A percentile compares a stretch with the other conserved stretches of the same genome.
Evolutionary conservation across 306 rosid genomes (phyloP).

Genomic region (Vicia villosa): DNA sequence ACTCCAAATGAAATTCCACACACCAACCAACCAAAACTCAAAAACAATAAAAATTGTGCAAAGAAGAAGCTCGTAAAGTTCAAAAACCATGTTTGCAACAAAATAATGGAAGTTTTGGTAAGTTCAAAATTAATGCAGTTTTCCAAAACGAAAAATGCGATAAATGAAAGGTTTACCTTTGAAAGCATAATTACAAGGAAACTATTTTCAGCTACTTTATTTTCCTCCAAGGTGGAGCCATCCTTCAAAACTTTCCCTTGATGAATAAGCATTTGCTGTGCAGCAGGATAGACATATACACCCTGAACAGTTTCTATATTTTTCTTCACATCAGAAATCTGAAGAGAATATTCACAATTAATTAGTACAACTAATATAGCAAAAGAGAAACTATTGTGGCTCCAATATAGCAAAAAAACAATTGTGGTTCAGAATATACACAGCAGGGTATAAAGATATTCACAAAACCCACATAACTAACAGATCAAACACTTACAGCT

Average conservation of each 20-base stretch:
- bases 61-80: conserved; percentile 4
- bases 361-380: background rate
- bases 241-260: conserved; percentile 95
- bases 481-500: conserved; percentile 1
- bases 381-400: background rate
- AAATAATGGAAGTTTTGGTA: background rate
- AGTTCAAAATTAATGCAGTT: background rate
- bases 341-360: conserved; percentile 28
- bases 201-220: conserved; percentile 82
- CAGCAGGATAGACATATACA: conserved; percentile 75
- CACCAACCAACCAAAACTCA: conserved; percentile 16
- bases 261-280: conserved; percentile 91
- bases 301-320: conserved; percentile 77
- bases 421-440: conserved; percentile 2
- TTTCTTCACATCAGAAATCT: conserved; percentile 91
- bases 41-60: background rate
- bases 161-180: conserved; percentile 55
- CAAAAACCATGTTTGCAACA: background rate
- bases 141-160: background rate
- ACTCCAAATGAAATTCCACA: conserved; percentile 7
- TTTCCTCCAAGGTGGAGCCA: conserved; percentile 72
- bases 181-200: conserved; percentile 90
- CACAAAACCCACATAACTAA: background rate
- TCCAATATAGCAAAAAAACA: background rate
- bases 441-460: background rate